Evolutionary conservation across 1,284 basidiomycete genomes (phyloP).

Genomic region (Malassezia restricta): DNA sequence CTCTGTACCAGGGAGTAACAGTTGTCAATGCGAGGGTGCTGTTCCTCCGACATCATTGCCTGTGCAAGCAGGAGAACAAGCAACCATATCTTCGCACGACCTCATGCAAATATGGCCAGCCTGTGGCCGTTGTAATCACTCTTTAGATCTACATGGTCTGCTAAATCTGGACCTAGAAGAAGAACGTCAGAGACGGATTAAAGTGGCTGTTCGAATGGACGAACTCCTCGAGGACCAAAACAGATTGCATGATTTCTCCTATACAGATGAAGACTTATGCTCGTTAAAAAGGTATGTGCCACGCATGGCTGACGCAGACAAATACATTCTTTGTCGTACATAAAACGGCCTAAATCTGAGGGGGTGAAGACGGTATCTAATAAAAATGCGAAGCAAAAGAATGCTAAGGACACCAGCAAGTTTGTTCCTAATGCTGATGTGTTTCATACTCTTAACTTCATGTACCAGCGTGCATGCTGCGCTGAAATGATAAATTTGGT

Average conservation of each 20-base stretch:
- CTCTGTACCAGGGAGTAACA: neutral
- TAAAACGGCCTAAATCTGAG: neutral
- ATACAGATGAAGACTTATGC: conserved; percentile 58
- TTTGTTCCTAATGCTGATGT: conserved; percentile 17
- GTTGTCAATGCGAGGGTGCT: conserved; percentile 4
- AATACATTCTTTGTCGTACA: conserved; percentile 21
- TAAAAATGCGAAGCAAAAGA: neutral
- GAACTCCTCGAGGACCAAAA: conserved; percentile 69
- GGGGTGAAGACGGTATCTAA: neutral
- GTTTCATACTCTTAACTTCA: conserved; percentile 15
- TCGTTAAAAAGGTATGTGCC: conserved; percentile 55
- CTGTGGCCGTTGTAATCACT: conserved; percentile 57
- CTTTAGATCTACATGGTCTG: conserved; percentile 58
- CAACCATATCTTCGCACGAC: neutral
- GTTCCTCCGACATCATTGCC: neutral
- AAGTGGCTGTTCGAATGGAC: conserved; percentile 69
- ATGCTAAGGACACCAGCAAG: neutral
- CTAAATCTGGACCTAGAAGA: conserved; percentile 43
- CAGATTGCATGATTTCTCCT: conserved; percentile 64
- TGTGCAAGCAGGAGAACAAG: neutral
- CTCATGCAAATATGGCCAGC: neutral
- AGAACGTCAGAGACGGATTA: conserved; percentile 54
- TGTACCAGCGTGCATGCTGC: conserved; percentile 10
- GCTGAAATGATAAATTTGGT: neutral
- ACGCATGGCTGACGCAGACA: conserved; percentile 13